Conservation (phyloP, 192 early-diverging fungal genomes). For the Ambispora gerdemannii region DNA sequence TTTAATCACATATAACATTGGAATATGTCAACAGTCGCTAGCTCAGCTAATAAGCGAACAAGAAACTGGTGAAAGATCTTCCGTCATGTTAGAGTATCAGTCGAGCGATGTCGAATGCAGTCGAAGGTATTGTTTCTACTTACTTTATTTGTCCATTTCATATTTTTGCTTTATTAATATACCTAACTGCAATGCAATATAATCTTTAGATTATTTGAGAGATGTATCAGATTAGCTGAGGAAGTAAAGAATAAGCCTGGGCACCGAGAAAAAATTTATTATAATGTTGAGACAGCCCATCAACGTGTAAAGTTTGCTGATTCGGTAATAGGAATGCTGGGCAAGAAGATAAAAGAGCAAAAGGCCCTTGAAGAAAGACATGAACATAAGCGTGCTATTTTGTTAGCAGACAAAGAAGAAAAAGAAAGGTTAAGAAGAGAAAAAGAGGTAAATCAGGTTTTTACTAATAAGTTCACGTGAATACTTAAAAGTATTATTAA, state of each 20-base stretch:
- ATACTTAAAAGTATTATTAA: background rate
- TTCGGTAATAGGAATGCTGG: background rate
- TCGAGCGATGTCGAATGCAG: background rate
- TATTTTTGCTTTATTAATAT: too few species aligned
- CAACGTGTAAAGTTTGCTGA: background rate
- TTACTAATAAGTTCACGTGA: background rate
- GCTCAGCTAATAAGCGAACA: background rate
- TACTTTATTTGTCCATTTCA: too few species aligned
- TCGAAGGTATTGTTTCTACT: background rate
- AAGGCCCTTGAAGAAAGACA: background rate
- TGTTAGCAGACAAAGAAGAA: background rate
- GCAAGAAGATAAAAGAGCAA: background rate
- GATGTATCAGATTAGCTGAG: background rate
- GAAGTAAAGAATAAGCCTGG: background rate
- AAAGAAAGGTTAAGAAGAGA: background rate
- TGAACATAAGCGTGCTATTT: background rate
- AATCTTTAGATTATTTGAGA: background rate
- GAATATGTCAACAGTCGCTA: background rate
- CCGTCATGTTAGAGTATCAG: background rate
- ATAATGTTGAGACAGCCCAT: background rate
- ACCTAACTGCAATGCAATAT: too few species aligned
- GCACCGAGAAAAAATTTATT: background rate
- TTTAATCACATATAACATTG: background rate
- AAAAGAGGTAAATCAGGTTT: background rate
- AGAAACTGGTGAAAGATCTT: background rate